Conservation (phyloP, 2,329 filamentous ascomycete genomes). For the Aspergillus versicolor region DNA sequence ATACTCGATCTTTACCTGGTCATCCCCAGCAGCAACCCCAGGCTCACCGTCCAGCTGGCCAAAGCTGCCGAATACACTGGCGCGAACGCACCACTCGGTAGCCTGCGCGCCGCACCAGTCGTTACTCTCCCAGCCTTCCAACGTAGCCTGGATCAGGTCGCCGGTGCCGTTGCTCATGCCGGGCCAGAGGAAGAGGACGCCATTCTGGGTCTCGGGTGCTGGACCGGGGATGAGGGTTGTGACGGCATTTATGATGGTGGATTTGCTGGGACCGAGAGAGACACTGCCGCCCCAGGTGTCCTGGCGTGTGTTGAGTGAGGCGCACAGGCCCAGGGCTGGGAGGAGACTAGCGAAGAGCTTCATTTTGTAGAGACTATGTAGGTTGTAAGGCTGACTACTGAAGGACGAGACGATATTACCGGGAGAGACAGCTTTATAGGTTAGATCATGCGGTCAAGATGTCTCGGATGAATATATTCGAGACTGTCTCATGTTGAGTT, state of each 20-base stretch:
- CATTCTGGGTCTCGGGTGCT: conserved; percentile 39
- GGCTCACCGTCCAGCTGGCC: conserved; percentile 37
- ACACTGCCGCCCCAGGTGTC: conserved; percentile 42
- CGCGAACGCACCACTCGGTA: conserved; percentile 45
- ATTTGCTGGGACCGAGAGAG: conserved; percentile 39
- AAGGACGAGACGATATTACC: not conserved
- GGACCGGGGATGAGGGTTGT: conserved; percentile 43
- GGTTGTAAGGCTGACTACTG: not conserved
- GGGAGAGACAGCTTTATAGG: not conserved
- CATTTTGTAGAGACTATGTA: not conserved
- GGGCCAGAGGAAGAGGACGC: conserved; percentile 45
- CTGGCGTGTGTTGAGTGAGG: conserved; percentile 14
- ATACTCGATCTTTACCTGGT: conserved; percentile 35
- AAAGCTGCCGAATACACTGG: conserved; percentile 43
- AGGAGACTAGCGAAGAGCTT: not conserved
- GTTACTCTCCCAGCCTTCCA: conserved; percentile 44
- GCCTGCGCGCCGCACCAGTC: conserved; percentile 41
- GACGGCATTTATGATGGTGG: conserved; percentile 40
- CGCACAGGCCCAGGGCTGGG: not conserved
- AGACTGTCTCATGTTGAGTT: not conserved
- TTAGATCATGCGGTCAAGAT: no score
- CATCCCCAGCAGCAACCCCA: conserved; percentile 20
- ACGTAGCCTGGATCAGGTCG: conserved; percentile 43
- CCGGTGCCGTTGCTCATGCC: conserved; percentile 49
- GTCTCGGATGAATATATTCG: not conserved